Conservation (phyloP, 1,139 yeast genomes). For the Geotrichum macrosporum region DNA sequence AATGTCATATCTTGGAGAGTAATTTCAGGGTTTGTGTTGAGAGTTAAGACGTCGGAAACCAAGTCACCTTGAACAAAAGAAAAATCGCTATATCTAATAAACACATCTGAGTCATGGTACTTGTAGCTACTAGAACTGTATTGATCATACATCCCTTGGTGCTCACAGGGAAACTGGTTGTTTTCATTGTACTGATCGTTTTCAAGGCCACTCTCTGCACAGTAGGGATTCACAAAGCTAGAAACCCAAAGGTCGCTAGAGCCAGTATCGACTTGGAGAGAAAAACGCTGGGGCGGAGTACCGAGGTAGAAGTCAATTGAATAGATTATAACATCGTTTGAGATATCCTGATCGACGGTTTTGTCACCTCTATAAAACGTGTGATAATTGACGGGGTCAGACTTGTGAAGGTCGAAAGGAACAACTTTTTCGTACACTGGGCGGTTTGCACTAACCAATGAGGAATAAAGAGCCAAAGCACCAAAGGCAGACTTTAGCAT, state of each 20-base stretch:
- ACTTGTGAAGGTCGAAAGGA: slow-evolving; percentile 13
- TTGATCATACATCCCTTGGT: slow-evolving; percentile 28
- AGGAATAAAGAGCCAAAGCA: slow-evolving; percentile 8
- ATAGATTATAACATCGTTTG: slow-evolving; percentile 15
- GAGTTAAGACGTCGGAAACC: slow-evolving; percentile 35
- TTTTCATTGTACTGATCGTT: slow-evolving; percentile 22
- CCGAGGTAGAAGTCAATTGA: slow-evolving; percentile 20
- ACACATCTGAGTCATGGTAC: slow-evolving; percentile 33
- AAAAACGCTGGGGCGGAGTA: slow-evolving; percentile 21
- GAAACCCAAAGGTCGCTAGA: slow-evolving; percentile 21
- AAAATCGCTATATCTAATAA: slow-evolving; percentile 57
- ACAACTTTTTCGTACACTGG: slow-evolving; percentile 9
- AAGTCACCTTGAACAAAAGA: slow-evolving; percentile 59
- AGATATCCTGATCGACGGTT: slow-evolving; percentile 2
- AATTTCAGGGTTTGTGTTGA: slow-evolving; percentile 10
- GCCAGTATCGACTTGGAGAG: slow-evolving; percentile 21
- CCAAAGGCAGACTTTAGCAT: slow-evolving; percentile 11
- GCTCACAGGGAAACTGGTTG: slow-evolving; percentile 27
- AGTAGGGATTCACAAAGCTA: slow-evolving; percentile 25
- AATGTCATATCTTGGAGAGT: slow-evolving; percentile 17
- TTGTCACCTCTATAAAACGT: neutral
- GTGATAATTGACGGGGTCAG: neutral
- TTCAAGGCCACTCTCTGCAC: slow-evolving; percentile 24
- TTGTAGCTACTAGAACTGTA: slow-evolving; percentile 23
- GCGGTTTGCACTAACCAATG: slow-evolving; percentile 5